Evolutionary conservation across 225 moss, liverwort and hornwort species (phyloP).

Genomic region (Climacium dendroides): DNA sequence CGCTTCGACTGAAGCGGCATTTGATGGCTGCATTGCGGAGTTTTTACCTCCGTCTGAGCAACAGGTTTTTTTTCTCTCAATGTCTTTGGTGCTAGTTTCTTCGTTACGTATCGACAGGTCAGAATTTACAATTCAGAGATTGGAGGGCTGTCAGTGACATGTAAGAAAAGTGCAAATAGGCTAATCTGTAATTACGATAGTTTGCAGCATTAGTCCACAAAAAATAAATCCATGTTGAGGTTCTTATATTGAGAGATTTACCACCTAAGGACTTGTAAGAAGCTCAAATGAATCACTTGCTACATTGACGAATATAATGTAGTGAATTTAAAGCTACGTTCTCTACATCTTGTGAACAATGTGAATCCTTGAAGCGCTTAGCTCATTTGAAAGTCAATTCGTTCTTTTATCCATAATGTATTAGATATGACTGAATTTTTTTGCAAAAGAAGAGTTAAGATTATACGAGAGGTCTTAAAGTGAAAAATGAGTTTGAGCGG

Average conservation of each 20-base stretch:
- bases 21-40: slow-evolving; percentile 45
- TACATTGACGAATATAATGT: not conserved
- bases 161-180: not conserved
- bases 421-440: not conserved
- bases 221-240: not conserved
- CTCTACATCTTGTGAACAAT: not conserved
- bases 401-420: not conserved
- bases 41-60: slow-evolving; percentile 32
- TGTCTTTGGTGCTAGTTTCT: not conserved
- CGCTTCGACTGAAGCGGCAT: slow-evolving; percentile 1
- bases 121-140: not conserved
- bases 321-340: not conserved
- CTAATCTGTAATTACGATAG: not conserved
- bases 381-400: not conserved
- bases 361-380: not conserved
- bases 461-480: not conserved
- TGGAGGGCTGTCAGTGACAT: not conserved
- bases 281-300: not conserved
- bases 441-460: not conserved
- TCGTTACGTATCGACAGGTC: not conserved
- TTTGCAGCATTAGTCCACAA: not conserved
- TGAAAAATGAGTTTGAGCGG: not conserved
- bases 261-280: not conserved
- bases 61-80: slow-evolving; percentile 10
- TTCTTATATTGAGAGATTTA: not conserved